Evolutionary conservation across 1,284 basidiomycete genomes (phyloP).

Genomic region (Xanthoconium separans): DNA sequence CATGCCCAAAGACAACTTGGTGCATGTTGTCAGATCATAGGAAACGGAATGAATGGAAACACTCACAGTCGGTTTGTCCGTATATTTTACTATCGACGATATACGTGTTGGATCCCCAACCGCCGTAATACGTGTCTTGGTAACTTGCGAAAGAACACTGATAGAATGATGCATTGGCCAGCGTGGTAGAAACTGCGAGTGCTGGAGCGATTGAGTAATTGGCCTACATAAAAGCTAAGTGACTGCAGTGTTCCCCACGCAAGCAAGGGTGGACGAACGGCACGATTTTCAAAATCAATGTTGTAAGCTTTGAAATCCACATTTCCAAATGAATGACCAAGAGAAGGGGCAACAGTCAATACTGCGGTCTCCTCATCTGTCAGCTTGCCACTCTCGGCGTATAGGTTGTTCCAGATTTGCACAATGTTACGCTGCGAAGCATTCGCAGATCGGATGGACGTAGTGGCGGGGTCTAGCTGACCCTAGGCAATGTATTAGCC

Average conservation of each 20-base stretch:
- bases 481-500: slow-evolving; percentile 38
- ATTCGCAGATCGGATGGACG: slow-evolving; percentile 34
- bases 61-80: slow-evolving; percentile 63
- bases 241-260: neutral
- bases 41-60: slow-evolving; percentile 12
- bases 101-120: slow-evolving; percentile 58
- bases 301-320: slow-evolving; percentile 65
- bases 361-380: slow-evolving; percentile 57
- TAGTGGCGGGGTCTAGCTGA: slow-evolving; percentile 42
- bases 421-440: slow-evolving; percentile 50
- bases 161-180: slow-evolving; percentile 68
- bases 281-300: slow-evolving; percentile 65
- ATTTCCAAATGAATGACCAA: slow-evolving; percentile 53
- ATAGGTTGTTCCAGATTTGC: slow-evolving; percentile 49
- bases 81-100: slow-evolving; percentile 61
- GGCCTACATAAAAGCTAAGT: slow-evolving; percentile 37
- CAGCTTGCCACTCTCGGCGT: slow-evolving; percentile 37
- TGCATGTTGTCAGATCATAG: slow-evolving; percentile 4
- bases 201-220: slow-evolving; percentile 60
- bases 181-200: slow-evolving; percentile 56
- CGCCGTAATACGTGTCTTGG: slow-evolving; percentile 70
- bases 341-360: slow-evolving; percentile 50
- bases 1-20: slow-evolving; percentile 57
- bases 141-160: slow-evolving; percentile 61
- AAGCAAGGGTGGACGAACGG: slow-evolving; percentile 38